A percentile compares a stretch with the other conserved stretches of the same genome.
phyloP scores from a whole-genome alignment of 164 flowering plant genomes.

The Aristolochia fimbriata region DNA sequence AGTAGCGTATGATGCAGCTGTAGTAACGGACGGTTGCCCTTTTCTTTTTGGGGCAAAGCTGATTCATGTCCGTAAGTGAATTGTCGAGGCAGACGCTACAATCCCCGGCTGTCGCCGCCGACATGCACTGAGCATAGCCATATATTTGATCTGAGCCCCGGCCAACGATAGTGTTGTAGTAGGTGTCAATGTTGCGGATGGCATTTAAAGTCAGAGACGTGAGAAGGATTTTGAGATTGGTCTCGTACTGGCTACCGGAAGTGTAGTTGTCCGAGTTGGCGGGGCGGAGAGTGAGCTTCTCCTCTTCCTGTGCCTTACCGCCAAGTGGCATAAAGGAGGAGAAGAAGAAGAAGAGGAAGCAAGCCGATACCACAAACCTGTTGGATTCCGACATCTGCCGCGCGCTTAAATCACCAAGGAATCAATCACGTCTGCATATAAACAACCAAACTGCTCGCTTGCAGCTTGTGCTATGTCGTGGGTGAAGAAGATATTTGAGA shows the following conservation, averaged over 20 bases:
- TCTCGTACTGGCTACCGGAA: constrained; percentile 7
- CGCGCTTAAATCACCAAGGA: background rate
- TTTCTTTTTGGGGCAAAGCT: constrained; percentile 3
- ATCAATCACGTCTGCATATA: too few relatives aligned
- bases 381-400: background rate
- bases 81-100: constrained; percentile 7
- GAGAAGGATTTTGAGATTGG: constrained; percentile 13
- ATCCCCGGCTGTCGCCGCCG: background rate
- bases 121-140: constrained; percentile 9
- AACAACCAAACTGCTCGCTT: too few relatives aligned
- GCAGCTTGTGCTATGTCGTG: background rate
- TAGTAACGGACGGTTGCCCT: constrained; percentile 5
- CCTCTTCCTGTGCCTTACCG: background rate
- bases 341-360: background rate
- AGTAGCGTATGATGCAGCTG: constrained; percentile 14
- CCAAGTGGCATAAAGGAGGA: too few relatives aligned
- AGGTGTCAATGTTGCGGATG: background rate
- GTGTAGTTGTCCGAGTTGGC: constrained; percentile 1
- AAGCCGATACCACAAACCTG: background rate
- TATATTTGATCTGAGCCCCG: background rate
- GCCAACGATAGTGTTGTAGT: constrained; percentile 4
- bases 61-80: background rate
- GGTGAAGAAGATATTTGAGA: background rate
- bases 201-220: background rate
- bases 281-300: background rate